Conservation (phyloP, 1,284 basidiomycete species). For the Inonotus obliquus region DNA sequence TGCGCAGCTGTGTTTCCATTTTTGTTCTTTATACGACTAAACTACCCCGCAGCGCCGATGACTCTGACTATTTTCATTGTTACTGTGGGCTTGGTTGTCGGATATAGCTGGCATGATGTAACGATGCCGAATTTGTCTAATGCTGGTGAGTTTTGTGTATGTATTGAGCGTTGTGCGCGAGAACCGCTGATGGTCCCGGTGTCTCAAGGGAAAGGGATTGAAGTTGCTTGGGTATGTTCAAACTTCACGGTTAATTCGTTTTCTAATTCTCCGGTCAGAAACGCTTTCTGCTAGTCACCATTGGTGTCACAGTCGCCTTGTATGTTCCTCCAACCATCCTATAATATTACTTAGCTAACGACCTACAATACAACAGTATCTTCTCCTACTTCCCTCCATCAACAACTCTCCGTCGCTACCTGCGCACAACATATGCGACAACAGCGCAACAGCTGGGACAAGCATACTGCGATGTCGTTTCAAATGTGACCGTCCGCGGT, state of each 20-base stretch:
- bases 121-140: conserved; percentile 40
- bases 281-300: conserved; percentile 57
- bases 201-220: conserved; percentile 36
- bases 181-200: not conserved
- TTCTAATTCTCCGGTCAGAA: conserved; percentile 32
- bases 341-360: not conserved
- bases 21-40: conserved; percentile 62
- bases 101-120: conserved; percentile 67
- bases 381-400: conserved; percentile 68
- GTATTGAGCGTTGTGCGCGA: not conserved
- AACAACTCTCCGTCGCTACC: conserved; percentile 62
- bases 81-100: conserved; percentile 64
- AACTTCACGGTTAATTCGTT: not conserved
- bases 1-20: conserved; percentile 69
- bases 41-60: conserved; percentile 73
- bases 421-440: conserved; percentile 58
- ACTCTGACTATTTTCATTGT: conserved; percentile 72
- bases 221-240: conserved; percentile 57
- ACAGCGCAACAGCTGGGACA: conserved; percentile 56
- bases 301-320: conserved; percentile 63
- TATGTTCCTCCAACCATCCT: conserved; percentile 28
- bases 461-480: conserved; percentile 65
- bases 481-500: conserved; percentile 49
- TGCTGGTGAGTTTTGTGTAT: conserved; percentile 35
- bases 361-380: conserved; percentile 35